phyloP scores from a whole-genome alignment of 164 flowering plant species.

The Dillenia turbinata region DNA sequence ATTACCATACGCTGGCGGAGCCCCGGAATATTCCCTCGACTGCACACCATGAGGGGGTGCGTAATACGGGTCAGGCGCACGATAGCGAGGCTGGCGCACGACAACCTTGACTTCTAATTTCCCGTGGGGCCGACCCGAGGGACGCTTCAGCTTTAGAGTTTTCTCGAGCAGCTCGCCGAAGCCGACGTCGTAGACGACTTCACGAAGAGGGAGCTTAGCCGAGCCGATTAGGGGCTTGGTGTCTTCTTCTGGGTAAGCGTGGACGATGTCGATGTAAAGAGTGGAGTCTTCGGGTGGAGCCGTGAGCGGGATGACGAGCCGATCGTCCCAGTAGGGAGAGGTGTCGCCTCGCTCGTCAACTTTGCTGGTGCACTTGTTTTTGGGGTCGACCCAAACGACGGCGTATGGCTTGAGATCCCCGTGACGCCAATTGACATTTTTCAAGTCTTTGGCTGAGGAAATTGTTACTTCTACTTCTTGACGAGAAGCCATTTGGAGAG shows the following conservation, averaged over 20 bases:
- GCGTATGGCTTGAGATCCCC: constrained; percentile 68
- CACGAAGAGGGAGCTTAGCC: constrained; percentile 35
- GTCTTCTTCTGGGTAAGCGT: constrained; percentile 36
- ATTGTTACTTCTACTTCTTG: constrained; percentile 55
- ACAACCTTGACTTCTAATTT: constrained; percentile 42
- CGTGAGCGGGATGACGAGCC: constrained; percentile 44
- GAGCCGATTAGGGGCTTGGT: constrained; percentile 67
- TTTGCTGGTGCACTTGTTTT: constrained; percentile 45
- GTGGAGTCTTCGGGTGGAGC: constrained; percentile 39
- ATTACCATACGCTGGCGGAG: constrained; percentile 16
- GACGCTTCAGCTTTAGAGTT: constrained; percentile 55
- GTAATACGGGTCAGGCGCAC: constrained; percentile 32
- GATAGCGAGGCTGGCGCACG: constrained; percentile 35
- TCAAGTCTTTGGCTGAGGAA: constrained; percentile 62
- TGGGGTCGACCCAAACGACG: constrained; percentile 72
- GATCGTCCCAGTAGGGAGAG: constrained; percentile 55
- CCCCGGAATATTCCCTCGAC: constrained; percentile 12
- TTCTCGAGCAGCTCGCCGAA: constrained; percentile 19
- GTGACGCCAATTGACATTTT: constrained; percentile 87
- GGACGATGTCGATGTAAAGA: constrained; percentile 57
- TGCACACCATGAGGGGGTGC: constrained; percentile 44
- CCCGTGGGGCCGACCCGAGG: constrained; percentile 89
- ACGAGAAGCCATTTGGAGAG: constrained; percentile 24
- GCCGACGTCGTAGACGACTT: constrained; percentile 54
- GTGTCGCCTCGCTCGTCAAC: constrained; percentile 61